These are phyloP conservation scores for Ustilago nuda DNA, from an alignment of 1,284 basidiomycete genomes.

Conservation along the genomic window DNA sequence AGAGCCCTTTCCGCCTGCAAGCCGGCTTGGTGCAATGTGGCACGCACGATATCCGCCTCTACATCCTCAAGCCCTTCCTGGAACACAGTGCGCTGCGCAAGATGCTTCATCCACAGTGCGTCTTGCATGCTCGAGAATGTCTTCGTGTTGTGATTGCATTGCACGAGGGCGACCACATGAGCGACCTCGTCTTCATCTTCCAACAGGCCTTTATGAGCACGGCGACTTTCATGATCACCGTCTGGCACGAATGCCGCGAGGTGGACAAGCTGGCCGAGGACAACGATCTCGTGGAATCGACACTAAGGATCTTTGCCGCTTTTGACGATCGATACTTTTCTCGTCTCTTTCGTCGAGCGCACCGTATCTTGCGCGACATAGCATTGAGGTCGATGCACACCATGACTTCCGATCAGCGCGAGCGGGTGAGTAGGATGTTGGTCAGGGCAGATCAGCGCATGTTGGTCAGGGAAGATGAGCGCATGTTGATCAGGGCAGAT, in stretches of 20 bases:
- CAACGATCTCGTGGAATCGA: conserved; percentile 56
- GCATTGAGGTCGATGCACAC: conserved; percentile 49
- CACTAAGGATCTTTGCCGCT: conserved; percentile 52
- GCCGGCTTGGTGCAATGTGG: conserved; percentile 55
- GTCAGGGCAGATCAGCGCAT: conserved; percentile 32
- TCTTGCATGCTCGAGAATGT: conserved; percentile 54
- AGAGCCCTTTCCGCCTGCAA: conserved; percentile 52
- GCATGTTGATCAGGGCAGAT: conserved; percentile 45
- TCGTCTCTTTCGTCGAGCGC: conserved; percentile 46
- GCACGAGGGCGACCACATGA: conserved; percentile 46
- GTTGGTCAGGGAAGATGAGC: too few species aligned
- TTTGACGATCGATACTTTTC: conserved; percentile 56
- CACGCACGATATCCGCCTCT: conserved; percentile 57
- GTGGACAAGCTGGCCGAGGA: conserved; percentile 48
- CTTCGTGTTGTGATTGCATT: conserved; percentile 55
- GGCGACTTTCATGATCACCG: conserved; percentile 64
- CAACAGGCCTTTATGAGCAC: conserved; percentile 62
- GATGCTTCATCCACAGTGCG: conserved; percentile 60
- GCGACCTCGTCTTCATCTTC: conserved; percentile 57
- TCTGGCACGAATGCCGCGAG: conserved; percentile 59
- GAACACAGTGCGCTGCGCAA: conserved; percentile 52
- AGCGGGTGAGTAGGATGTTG: conserved; percentile 51
- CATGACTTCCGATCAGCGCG: conserved; percentile 52
- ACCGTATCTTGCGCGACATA: conserved; percentile 51
- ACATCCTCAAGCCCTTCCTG: conserved; percentile 64